These are phyloP conservation scores for Paraphoma chrysanthemicola DNA, from an alignment of 2,329 filamentous ascomycete genomes.

Conservation along the genomic window DNA sequence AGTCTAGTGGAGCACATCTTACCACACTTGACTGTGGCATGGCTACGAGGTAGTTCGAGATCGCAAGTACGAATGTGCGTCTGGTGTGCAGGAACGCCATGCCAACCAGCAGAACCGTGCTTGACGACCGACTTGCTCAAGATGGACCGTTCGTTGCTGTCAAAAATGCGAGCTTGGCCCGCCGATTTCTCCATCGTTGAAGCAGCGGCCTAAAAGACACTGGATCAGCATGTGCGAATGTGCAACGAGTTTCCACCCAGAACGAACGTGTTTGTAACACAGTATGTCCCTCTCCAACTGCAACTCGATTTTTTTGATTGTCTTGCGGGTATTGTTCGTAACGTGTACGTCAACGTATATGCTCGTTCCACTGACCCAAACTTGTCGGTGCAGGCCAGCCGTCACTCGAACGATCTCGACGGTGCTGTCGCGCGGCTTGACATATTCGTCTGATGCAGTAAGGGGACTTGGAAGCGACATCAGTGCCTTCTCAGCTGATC, in stretches of 20 bases:
- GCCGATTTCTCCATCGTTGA: constrained; percentile 58
- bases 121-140: constrained; percentile 54
- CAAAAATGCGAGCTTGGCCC: constrained; percentile 60
- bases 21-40: constrained; percentile 60
- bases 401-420: constrained; percentile 57
- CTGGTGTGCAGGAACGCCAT: constrained; percentile 54
- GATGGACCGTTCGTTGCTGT: constrained; percentile 58
- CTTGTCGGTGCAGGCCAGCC: constrained; percentile 63
- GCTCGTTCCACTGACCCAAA: constrained; percentile 64
- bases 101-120: constrained; percentile 54
- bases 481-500: constrained; percentile 59
- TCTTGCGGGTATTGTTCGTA: constrained; percentile 58
- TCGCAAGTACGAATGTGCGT: constrained; percentile 58
- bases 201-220: constrained; percentile 51
- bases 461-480: constrained; percentile 61
- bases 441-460: constrained; percentile 57
- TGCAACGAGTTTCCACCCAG: neutral
- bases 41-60: constrained; percentile 58
- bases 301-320: constrained; percentile 58
- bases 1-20: constrained; percentile 6
- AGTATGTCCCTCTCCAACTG: constrained; percentile 60
- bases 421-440: constrained; percentile 48
- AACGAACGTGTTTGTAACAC: constrained; percentile 57
- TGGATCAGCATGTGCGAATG: constrained; percentile 23
- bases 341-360: constrained; percentile 63